Base-by-base conservation (phyloP, 2,329 filamentous ascomycete genomes). In the Trichoderma oligosporum region DNA sequence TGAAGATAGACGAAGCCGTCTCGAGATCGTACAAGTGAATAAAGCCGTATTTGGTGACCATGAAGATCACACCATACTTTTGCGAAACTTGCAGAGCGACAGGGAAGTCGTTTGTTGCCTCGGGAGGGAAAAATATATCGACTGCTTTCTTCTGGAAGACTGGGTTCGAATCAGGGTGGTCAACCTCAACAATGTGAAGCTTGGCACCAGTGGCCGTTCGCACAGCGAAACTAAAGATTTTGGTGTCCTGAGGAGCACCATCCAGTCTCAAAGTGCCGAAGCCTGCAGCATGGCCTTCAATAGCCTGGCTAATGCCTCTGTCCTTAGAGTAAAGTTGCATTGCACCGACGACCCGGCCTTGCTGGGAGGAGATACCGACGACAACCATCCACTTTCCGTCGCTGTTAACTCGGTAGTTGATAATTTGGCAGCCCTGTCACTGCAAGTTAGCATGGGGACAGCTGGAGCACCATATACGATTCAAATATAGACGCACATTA, bases 321-420 rank as follows among this genome's bases (percentile, higher is more conserved):
- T 97, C 93, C 72, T 88, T 91, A 59, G 94, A 97, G 76, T 96
- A 97, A 33, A 99, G 83, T 76, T 99, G 95, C 88, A 99, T 94
- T 62, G 90, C 89, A 64, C 94, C 94, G 39, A 95, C 92, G 39
- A 99, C 92, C 61, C 94, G 90, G 57, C 92, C 93, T 71, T 92
- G 87, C 70, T 95, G 89, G 71, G 92, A 90, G 59, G 92, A 92
- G 67, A 99, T 99, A 68, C 94, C 94, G 58, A 99, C 91, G 57
- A 97, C 87, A 27, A 95, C 92, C 86, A 96, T 96, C 94, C 94
- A 99, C 76, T 96, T 96, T 72, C 91, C 91, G 64, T 99, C 93
- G 63, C 87, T 85, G 74, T 93, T 97, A 66, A 95, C 89, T 65
- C 93, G 91, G 78, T 99, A 99, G 79, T 97, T 99, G 83, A 99